These are phyloP conservation scores for Cnidoscolus chayamansa DNA, from an alignment of 441 rosid species.

Conservation along the genomic window DNA sequence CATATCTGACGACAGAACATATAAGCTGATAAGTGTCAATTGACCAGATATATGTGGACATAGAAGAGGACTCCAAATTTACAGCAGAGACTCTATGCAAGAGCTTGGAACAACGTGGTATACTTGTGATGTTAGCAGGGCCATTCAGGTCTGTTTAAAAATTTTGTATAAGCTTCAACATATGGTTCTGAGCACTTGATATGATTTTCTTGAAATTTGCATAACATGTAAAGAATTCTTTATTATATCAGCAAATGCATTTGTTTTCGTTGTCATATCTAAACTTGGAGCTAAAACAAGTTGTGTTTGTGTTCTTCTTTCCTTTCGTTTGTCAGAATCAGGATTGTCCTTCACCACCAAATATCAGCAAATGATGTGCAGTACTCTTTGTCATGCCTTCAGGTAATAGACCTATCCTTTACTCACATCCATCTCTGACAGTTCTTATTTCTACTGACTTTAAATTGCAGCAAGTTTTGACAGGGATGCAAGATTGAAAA, in stretches of 20 bases:
- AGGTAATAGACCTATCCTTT: slow-evolving; percentile 38
- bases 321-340: slow-evolving; percentile 43
- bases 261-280: too few species aligned
- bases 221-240: neutral
- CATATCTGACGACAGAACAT: neutral
- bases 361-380: slow-evolving; percentile 73
- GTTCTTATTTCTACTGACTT: neutral
- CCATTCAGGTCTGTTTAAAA: slow-evolving; percentile 46
- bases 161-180: too few species aligned
- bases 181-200: neutral
- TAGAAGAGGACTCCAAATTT: slow-evolving; percentile 48
- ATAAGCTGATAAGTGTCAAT: neutral
- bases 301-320: neutral
- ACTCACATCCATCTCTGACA: neutral
- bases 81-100: slow-evolving; percentile 53
- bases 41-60: slow-evolving; percentile 56
- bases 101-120: slow-evolving; percentile 64
- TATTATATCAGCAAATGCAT: neutral
- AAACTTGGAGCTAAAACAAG: neutral
- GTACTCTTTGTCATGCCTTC: slow-evolving; percentile 56
- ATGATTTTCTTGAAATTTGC: neutral
- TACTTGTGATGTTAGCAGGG: slow-evolving; percentile 55
- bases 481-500: slow-evolving; percentile 33
- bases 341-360: slow-evolving; percentile 88
- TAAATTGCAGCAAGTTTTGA: slow-evolving; percentile 43